A percentile compares a stretch with the other conserved stretches of the same genome.
phyloP scores from a whole-genome alignment of 2,329 filamentous ascomycete species.

The Sphaerulina musiva region DNA sequence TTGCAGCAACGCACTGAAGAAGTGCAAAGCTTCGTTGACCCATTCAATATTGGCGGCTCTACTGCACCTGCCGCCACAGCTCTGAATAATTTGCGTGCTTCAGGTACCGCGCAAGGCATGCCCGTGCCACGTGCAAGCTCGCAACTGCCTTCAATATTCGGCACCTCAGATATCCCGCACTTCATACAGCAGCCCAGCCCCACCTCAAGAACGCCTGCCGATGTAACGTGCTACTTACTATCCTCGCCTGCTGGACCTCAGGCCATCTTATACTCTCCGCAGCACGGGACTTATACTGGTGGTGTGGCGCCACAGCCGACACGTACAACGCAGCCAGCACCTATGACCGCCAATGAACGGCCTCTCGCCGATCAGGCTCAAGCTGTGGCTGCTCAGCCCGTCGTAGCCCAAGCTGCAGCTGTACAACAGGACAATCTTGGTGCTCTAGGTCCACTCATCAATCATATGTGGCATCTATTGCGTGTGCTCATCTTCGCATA shows the following conservation, averaged over 20 bases:
- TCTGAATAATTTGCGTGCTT: not conserved
- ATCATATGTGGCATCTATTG: conserved; percentile 51
- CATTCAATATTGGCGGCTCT: conserved; percentile 14
- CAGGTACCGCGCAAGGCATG: not conserved
- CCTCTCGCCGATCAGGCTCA: conserved; percentile 8
- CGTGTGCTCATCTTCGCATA: conserved; percentile 55
- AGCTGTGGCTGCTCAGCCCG: conserved; percentile 18
- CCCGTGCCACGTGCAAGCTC: conserved; percentile 3
- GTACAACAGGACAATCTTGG: conserved; percentile 15
- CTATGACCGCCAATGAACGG: not conserved
- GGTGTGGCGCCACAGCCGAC: conserved; percentile 11
- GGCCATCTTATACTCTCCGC: conserved; percentile 39
- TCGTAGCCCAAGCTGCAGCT: conserved; percentile 12
- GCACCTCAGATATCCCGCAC: not conserved
- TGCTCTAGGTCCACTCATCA: conserved; percentile 35
- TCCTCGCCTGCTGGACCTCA: conserved; percentile 43
- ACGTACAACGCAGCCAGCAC: conserved; percentile 11
- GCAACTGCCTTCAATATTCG: not conserved
- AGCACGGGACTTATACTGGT: conserved; percentile 30
- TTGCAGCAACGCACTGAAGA: conserved; percentile 23
- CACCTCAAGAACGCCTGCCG: conserved; percentile 10
- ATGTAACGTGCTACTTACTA: conserved; percentile 38
- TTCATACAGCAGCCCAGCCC: conserved; percentile 17
- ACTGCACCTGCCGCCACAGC: not conserved
- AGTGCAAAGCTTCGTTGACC: conserved; percentile 31